Evolutionary conservation across 2,329 filamentous ascomycete species (phyloP), one percentile per base, ranked within the genome.

Genomic region (Aspergillus luchuensis): DNA sequence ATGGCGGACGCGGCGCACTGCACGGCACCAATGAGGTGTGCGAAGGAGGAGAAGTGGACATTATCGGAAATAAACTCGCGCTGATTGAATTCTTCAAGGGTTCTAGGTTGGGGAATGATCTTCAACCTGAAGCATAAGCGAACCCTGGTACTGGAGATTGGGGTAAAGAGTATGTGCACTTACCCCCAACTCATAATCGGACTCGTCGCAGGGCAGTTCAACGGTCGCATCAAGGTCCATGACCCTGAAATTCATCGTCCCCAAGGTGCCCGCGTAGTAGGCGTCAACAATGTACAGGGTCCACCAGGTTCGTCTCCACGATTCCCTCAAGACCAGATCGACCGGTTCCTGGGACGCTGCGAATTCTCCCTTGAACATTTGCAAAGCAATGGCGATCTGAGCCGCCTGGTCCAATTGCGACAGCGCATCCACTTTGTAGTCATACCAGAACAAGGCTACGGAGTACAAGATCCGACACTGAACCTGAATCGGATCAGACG

Each of bases 231-330:
- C 60, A 19, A 75, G 60, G 8, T 70, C 60, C 33, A 63, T 30
- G 11, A 68, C 56, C 10, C 52, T 55, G 28, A 72, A 69, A 3
- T 64, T 68, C 67, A 64, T 69, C 2, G 69, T 70, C 7, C 67
- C 68, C n/a, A 68, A 58, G 30, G 66, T 88, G 4, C 90, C 91
- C 2, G 91, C 89, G 64, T 93, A 85, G 82, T 93, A 89, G 55
- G 88, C 90, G 70, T 95, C 91, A 8, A 90, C 84, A 13, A 90
- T 84, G 71, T 88, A 93, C 23, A 76, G 39, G 63, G 67, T 67
- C 74, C 74, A 76, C 73, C 74, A 76, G 7, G 74, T 76, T 15
- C 74, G 66, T 51, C 74, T 69, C 74, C 90, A 92, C 72, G 66
- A 67, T 64, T 76, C 74, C 41, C 30, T 59, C 21, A 70, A 30